These are phyloP conservation scores for Seminavis robusta DNA, from an alignment of 108 stramenopile genomes.

Conservation along the genomic window DNA sequence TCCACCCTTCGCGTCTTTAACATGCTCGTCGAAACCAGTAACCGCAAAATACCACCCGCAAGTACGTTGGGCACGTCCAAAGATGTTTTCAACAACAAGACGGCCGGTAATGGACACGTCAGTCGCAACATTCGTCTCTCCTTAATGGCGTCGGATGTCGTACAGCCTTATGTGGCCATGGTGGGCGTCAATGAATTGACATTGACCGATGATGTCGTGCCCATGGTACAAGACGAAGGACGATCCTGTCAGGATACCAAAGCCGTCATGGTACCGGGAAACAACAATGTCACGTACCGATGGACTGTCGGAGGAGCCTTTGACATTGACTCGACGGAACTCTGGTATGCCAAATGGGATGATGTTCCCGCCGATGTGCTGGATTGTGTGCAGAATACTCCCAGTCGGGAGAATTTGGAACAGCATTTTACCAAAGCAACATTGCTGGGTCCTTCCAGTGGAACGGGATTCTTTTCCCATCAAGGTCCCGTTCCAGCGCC, in stretches of 20 bases:
- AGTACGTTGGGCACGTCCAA: constrained; percentile 54
- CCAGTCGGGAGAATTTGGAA: constrained; percentile 12
- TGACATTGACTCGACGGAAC: constrained; percentile 63
- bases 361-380: constrained; percentile 36
- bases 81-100: constrained; percentile 46
- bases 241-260: constrained; percentile 11
- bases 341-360: constrained; percentile 70
- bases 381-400: constrained; percentile 53
- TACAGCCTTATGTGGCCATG: constrained; percentile 85
- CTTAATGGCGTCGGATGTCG: constrained; percentile 78
- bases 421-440: constrained; percentile 10
- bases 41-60: constrained; percentile 57
- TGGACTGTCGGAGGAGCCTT: constrained; percentile 86
- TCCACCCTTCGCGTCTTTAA: constrained; percentile 85
- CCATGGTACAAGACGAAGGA: constrained; percentile 24
- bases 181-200: constrained; percentile 40
- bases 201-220: constrained; percentile 58
- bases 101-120: constrained; percentile 76
- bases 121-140: constrained; percentile 87
- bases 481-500: constrained; percentile 22
- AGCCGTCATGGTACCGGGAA: constrained; percentile 34
- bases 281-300: too few relatives aligned
- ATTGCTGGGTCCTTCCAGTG: constrained; percentile 5
- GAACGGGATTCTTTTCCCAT: constrained; percentile 25
- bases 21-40: constrained; percentile 88